These are phyloP conservation scores for Medicago ruthenica DNA, from an alignment of 306 rosid species.

Conservation along the genomic window DNA sequence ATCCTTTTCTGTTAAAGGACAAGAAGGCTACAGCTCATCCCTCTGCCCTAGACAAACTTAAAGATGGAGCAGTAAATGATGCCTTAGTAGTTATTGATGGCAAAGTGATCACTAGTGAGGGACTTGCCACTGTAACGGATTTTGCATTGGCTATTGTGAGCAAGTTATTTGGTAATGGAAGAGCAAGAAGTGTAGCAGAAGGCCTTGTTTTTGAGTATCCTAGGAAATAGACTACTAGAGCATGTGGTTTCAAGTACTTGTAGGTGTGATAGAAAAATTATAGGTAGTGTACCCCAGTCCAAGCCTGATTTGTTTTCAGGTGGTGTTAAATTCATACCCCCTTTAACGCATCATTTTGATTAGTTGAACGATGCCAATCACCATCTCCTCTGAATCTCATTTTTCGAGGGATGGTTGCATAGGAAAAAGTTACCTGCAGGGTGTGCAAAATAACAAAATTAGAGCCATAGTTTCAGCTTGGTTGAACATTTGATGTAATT, in stretches of 20 bases:
- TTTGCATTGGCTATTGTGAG: slow-evolving; percentile 81
- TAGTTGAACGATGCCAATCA: slow-evolving; percentile 2
- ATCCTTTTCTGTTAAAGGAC: slow-evolving; percentile 55
- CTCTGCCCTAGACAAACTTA: slow-evolving; percentile 46
- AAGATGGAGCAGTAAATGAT: slow-evolving; percentile 53
- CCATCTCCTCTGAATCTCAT: slow-evolving; percentile 12
- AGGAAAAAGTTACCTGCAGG: slow-evolving; percentile 1
- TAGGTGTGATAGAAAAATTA: slow-evolving; percentile 21
- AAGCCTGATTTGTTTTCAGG: neutral
- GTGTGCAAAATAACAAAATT: neutral
- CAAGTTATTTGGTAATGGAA: slow-evolving; percentile 80
- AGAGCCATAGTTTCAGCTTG: neutral
- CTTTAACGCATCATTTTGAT: neutral
- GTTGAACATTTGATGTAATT: neutral
- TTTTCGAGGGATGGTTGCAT: slow-evolving; percentile 20
- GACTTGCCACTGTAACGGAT: slow-evolving; percentile 71
- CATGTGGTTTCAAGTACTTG: slow-evolving; percentile 33
- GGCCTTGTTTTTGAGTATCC: slow-evolving; percentile 88
- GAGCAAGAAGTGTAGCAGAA: slow-evolving; percentile 96
- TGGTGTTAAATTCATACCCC: neutral
- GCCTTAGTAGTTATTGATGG: slow-evolving; percentile 88
- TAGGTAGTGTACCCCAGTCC: slow-evolving; percentile 1
- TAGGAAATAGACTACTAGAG: slow-evolving; percentile 43
- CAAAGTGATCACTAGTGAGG: slow-evolving; percentile 80
- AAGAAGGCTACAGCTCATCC: slow-evolving; percentile 71